Evolutionary conservation across 768 basidiomycete species (phyloP).

Genomic region (Leccinum disarticulatum): DNA sequence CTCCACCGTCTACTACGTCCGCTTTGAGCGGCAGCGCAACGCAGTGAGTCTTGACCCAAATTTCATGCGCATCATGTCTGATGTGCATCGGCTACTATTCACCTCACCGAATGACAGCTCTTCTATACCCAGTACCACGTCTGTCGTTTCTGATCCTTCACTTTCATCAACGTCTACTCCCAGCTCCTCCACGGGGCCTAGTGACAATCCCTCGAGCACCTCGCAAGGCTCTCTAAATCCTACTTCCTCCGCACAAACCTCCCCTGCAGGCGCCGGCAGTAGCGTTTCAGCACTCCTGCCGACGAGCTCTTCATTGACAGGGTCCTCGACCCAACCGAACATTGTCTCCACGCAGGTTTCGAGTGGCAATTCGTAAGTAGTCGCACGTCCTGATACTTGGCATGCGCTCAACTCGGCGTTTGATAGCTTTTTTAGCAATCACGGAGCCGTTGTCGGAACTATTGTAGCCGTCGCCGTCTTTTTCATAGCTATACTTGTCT

Average conservation of each 20-base stretch:
- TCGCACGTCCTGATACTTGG: neutral
- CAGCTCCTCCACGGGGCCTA: neutral
- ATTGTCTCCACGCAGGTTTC: slow-evolving; percentile 46
- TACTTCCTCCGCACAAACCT: slow-evolving; percentile 29
- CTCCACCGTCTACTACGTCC: neutral
- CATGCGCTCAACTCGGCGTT: slow-evolving; percentile 4
- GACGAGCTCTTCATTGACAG: slow-evolving; percentile 33
- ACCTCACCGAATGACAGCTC: neutral
- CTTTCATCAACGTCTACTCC: neutral
- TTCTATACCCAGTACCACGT: neutral
- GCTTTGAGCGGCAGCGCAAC: neutral
- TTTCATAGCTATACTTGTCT: slow-evolving; percentile 45
- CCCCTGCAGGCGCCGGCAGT: slow-evolving; percentile 40
- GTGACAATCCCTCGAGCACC: neutral
- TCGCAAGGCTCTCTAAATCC: neutral
- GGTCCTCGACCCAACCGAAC: slow-evolving; percentile 46
- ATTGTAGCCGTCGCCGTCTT: slow-evolving; percentile 67
- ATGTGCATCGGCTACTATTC: neutral
- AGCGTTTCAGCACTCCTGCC: slow-evolving; percentile 42
- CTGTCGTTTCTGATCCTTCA: slow-evolving; percentile 3
- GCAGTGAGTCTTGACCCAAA: slow-evolving; percentile 2
- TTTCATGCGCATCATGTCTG: neutral
- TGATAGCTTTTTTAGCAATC: slow-evolving; percentile 64
- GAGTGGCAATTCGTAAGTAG: slow-evolving; percentile 28
- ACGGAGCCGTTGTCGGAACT: slow-evolving; percentile 66